A percentile compares a stretch with the other conserved stretches of the same genome.
Evolutionary conservation across 768 basidiomycete genomes (phyloP).

Genomic region (Collybia mongolica): DNA sequence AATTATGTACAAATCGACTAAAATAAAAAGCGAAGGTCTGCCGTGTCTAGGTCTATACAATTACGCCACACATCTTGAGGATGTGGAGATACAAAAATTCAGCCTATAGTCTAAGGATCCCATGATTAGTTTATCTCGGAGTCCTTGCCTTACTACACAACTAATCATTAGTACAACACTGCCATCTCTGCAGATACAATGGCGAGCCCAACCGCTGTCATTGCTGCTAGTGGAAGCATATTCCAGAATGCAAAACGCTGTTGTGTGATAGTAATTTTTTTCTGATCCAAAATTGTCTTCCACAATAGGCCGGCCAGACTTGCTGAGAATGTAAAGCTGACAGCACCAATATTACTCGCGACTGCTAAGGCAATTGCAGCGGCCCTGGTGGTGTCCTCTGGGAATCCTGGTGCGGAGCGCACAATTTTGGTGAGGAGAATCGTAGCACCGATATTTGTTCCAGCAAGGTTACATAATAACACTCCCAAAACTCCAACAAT

Average conservation of each 20-base stretch:
- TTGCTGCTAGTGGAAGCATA: slow-evolving; percentile 56
- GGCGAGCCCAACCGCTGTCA: slow-evolving; percentile 65
- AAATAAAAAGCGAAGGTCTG: too few species aligned
- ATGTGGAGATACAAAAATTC: too few species aligned
- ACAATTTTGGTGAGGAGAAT: slow-evolving; percentile 86
- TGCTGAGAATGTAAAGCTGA: slow-evolving; percentile 87
- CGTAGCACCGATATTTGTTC: slow-evolving; percentile 24
- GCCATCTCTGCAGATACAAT: slow-evolving; percentile 80
- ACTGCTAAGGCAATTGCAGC: slow-evolving; percentile 79
- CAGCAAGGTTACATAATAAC: slow-evolving; percentile 21
- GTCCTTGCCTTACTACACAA: not conserved
- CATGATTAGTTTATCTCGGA: too few species aligned
- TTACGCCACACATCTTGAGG: too few species aligned
- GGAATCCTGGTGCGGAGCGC: slow-evolving; percentile 44
- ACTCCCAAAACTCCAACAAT: slow-evolving; percentile 21
- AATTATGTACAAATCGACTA: too few species aligned
- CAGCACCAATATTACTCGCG: slow-evolving; percentile 91
- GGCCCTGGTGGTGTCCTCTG: slow-evolving; percentile 39
- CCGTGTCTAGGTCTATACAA: too few species aligned
- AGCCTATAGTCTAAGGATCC: too few species aligned
- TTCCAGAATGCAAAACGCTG: slow-evolving; percentile 76
- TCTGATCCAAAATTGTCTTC: slow-evolving; percentile 71
- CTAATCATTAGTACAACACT: slow-evolving; percentile 34
- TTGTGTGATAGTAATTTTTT: slow-evolving; percentile 62
- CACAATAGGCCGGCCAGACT: slow-evolving; percentile 92